phyloP scores from a whole-genome alignment of 192 early-diverging fungal genomes.

The Backusella westeae region DNA sequence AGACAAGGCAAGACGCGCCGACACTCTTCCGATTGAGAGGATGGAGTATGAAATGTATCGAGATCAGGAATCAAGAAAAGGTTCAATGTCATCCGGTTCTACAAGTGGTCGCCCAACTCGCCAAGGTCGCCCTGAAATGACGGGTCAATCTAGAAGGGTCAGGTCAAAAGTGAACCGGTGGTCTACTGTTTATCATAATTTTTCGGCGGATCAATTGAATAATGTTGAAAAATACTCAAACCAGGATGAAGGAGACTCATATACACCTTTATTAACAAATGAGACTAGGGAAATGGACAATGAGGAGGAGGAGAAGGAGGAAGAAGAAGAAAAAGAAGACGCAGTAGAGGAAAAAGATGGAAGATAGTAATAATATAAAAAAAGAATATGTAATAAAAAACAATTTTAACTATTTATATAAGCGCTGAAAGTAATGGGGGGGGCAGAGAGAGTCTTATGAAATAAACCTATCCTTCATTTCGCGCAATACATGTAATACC shows the following conservation, averaged over 20 bases:
- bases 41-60: conserved; percentile 21
- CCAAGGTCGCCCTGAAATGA: background rate
- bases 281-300: background rate
- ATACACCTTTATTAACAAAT: background rate
- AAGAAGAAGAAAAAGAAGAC: background rate
- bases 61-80: background rate
- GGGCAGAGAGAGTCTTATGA: background rate
- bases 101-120: background rate
- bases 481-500: conserved; percentile 74
- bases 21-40: background rate
- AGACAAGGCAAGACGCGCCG: background rate
- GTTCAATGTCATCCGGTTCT: background rate
- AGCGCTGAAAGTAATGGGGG: background rate
- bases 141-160: background rate
- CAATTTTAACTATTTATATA: background rate
- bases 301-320: background rate
- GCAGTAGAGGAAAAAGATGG: background rate
- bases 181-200: background rate
- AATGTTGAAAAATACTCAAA: background rate
- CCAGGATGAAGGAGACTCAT: background rate
- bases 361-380: background rate
- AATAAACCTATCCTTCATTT: conserved; percentile 65
- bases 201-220: background rate
- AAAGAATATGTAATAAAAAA: background rate
- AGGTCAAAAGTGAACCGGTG: background rate